Base-by-base conservation (phyloP, 2,329 filamentous ascomycete genomes). In the Colletotrichum sp. region DNA sequence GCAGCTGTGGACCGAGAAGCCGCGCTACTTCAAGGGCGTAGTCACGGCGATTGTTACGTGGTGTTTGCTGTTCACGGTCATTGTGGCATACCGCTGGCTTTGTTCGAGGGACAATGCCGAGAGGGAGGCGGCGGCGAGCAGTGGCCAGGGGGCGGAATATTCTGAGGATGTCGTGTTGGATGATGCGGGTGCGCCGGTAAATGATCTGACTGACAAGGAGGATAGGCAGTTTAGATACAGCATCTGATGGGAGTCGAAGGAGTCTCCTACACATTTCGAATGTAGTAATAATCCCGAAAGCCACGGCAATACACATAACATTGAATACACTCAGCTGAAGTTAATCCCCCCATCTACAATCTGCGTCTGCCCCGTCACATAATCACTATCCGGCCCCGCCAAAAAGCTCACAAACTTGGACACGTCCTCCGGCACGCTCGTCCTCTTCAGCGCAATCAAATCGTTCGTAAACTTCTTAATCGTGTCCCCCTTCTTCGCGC, bases 281-380 rank as follows among this genome's bases (percentile, higher is more conserved):
- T n/a, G 3, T 2, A n/a, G 5, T 49, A n/a, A n/a, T 49, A 49
- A 10, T 0, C 39, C 6, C 0, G 26, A 28, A 28, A 28, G 26
- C 26, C 26, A 28, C 26, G 6, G 26, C 26, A 28, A 26, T 59
- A 59, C 55, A 28, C 0, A 18, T 0, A 5, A 18, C 13, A 4
- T 18, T 18, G 18, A 49, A 49, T 0, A 21, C n/a, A 2, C 59
- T 64, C 30, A 64, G 24, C 69, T 76, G 39, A 68, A 76, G 24
- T 72, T 68, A 21, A 76, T 76, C 10, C 91, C 91, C 0, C 91
- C 91, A 78, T 92, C 91, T 39, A 93, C 89, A 10, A 94, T 80
- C 76, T 93, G 86, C 4, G 90, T 93, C 84, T 94, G 92, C 0
- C 92, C 93, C 0, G 92, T 94, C 79, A 94, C 87, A 78, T 92